These are phyloP conservation scores for Kodamaea laetipori DNA, from an alignment of 805 yeast genomes.

Conservation along the genomic window DNA sequence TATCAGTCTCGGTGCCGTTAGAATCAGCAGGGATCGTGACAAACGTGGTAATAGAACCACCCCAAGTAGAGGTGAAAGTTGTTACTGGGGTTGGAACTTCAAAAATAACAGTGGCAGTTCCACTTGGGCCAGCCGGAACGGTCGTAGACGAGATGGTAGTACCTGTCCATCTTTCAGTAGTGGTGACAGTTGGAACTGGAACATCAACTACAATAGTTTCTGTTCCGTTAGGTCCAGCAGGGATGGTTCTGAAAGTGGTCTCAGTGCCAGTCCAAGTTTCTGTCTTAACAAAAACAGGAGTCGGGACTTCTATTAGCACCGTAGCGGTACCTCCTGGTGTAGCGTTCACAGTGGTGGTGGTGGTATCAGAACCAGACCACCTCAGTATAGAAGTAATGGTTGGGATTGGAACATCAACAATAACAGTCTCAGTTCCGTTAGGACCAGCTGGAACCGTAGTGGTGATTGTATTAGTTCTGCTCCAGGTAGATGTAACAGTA, in stretches of 20 bases:
- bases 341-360: slow-evolving; percentile 14
- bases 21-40: too few species aligned
- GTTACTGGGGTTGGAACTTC: slow-evolving; percentile 14
- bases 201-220: slow-evolving; percentile 16
- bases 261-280: slow-evolving; percentile 1
- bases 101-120: slow-evolving; percentile 15
- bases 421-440: slow-evolving; percentile 16
- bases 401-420: slow-evolving; percentile 16
- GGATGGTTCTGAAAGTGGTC: background rate
- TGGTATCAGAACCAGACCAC: slow-evolving; percentile 13
- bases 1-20: too few species aligned
- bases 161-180: slow-evolving; percentile 16
- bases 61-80: slow-evolving; percentile 14
- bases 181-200: slow-evolving; percentile 15
- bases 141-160: slow-evolving; percentile 12
- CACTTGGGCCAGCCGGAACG: slow-evolving; percentile 4
- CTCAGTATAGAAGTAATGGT: slow-evolving; percentile 12
- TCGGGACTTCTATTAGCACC: slow-evolving; percentile 17
- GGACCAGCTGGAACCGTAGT: slow-evolving; percentile 6
- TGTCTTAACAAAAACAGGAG: slow-evolving; percentile 1
- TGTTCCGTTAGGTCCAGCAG: slow-evolving; percentile 9
- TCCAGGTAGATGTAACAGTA: slow-evolving; percentile 5
- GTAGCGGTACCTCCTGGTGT: slow-evolving; percentile 16
- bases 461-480: background rate
- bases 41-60: too few species aligned